phyloP scores from a whole-genome alignment of 371 early-diverging fungal species.

The Apophysomyces trapeziformis region DNA sequence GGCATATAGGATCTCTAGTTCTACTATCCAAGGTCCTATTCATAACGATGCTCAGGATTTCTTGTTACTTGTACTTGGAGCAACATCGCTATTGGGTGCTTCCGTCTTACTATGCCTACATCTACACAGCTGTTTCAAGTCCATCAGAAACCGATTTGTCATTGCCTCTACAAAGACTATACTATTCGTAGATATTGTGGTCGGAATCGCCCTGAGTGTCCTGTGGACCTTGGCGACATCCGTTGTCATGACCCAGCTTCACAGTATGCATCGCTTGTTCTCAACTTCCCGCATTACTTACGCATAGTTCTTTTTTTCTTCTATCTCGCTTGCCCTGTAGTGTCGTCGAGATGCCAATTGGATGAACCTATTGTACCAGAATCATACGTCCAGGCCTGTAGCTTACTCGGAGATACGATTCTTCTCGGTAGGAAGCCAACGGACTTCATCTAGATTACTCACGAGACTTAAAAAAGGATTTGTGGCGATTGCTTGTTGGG shows the following conservation, averaged over 20 bases:
- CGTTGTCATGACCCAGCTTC: slow-evolving; percentile 21
- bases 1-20: slow-evolving; percentile 22
- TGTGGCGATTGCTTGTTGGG: slow-evolving; percentile 19
- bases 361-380: slow-evolving; percentile 12
- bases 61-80: slow-evolving; percentile 27
- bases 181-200: slow-evolving; percentile 20
- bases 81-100: slow-evolving; percentile 25
- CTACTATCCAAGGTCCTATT: neutral
- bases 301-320: neutral
- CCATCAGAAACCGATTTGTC: slow-evolving; percentile 10
- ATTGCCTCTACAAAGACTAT: slow-evolving; percentile 17
- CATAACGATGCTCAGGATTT: slow-evolving; percentile 26
- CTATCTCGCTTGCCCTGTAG: neutral
- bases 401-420: slow-evolving; percentile 16
- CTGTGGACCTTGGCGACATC: slow-evolving; percentile 32
- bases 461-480: slow-evolving; percentile 9
- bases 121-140: slow-evolving; percentile 21
- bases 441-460: neutral
- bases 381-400: slow-evolving; percentile 18
- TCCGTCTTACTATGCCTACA: slow-evolving; percentile 30
- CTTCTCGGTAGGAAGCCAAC: slow-evolving; percentile 18
- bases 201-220: slow-evolving; percentile 26
- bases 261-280: slow-evolving; percentile 18
- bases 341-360: slow-evolving; percentile 22
- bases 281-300: neutral